phyloP scores from a whole-genome alignment of 1,139 yeast genomes.

The Lodderomyces margitis region DNA sequence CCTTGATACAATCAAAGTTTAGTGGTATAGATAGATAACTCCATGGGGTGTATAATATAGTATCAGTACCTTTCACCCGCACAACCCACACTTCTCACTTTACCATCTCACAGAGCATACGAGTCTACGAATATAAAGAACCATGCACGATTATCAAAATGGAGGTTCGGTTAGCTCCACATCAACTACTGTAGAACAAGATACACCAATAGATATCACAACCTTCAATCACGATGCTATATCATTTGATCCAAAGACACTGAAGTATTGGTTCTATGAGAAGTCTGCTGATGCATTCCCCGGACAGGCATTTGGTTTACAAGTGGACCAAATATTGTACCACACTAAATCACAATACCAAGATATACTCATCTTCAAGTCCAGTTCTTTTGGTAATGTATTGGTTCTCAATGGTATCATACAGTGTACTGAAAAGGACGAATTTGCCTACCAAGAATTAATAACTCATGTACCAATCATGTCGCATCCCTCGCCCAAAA shows the following conservation, averaged over 20 bases:
- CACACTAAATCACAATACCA: slow-evolving; percentile 39
- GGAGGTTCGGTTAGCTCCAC: slow-evolving; percentile 4
- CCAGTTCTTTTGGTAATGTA: slow-evolving; percentile 78
- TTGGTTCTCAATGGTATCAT: slow-evolving; percentile 82
- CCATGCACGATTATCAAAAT: neutral
- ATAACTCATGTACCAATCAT: slow-evolving; percentile 77
- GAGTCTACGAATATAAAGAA: too few relatives aligned
- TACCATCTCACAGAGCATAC: too few relatives aligned
- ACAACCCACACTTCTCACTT: too few relatives aligned
- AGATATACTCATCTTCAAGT: slow-evolving; percentile 66
- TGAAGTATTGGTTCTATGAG: slow-evolving; percentile 43
- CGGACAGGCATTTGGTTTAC: slow-evolving; percentile 45
- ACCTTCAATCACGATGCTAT: slow-evolving; percentile 30
- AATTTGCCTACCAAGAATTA: slow-evolving; percentile 88
- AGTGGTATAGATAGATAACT: neutral
- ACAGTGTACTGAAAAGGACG: slow-evolving; percentile 88
- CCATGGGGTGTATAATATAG: neutral
- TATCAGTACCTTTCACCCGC: neutral
- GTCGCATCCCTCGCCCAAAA: slow-evolving; percentile 70
- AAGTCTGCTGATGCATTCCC: slow-evolving; percentile 36
- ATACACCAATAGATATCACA: slow-evolving; percentile 15
- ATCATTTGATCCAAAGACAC: slow-evolving; percentile 22
- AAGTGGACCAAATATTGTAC: slow-evolving; percentile 33
- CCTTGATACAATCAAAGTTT: too few relatives aligned
- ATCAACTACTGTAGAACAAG: neutral